phyloP scores from a whole-genome alignment of 306 rosid genomes.

The Glycine tomentella region DNA sequence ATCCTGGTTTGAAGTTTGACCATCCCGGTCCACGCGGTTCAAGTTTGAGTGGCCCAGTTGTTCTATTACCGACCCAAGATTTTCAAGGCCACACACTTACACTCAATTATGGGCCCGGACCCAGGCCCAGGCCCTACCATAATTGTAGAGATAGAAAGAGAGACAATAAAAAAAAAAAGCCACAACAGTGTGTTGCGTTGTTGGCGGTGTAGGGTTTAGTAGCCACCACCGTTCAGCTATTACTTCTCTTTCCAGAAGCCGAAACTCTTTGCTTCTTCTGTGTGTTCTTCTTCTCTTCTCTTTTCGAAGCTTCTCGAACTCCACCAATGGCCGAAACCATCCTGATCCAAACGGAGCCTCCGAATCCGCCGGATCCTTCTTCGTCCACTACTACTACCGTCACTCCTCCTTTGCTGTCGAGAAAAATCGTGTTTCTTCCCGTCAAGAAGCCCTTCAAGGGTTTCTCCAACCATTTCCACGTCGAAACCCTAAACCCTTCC shows the following conservation, averaged over 20 bases:
- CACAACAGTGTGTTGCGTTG: background rate
- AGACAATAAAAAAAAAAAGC: background rate
- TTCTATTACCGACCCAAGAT: background rate
- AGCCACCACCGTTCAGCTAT: background rate
- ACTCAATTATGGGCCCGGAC: background rate
- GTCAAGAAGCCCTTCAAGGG: conserved; percentile 66
- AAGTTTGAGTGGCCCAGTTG: background rate
- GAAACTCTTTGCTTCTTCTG: conserved; percentile 39
- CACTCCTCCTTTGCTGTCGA: conserved; percentile 22
- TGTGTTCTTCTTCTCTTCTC: background rate
- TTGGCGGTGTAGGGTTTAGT: conserved; percentile 76
- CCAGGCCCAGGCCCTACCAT: conserved; percentile 1
- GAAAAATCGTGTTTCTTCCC: conserved; percentile 65
- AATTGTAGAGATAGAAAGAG: background rate
- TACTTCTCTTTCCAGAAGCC: conserved; percentile 61
- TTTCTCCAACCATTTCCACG: conserved; percentile 65
- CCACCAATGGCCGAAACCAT: conserved; percentile 51
- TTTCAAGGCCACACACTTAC: background rate
- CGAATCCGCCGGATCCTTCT: conserved; percentile 42
- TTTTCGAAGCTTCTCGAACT: background rate
- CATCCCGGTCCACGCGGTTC: background rate
- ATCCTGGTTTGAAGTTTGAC: background rate
- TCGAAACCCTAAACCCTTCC: conserved; percentile 81
- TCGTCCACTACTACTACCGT: background rate
- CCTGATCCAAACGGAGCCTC: conserved; percentile 27